These are phyloP conservation scores for Pleurotus eryngii DNA, from an alignment of 768 basidiomycete genomes.

Conservation along the genomic window DNA sequence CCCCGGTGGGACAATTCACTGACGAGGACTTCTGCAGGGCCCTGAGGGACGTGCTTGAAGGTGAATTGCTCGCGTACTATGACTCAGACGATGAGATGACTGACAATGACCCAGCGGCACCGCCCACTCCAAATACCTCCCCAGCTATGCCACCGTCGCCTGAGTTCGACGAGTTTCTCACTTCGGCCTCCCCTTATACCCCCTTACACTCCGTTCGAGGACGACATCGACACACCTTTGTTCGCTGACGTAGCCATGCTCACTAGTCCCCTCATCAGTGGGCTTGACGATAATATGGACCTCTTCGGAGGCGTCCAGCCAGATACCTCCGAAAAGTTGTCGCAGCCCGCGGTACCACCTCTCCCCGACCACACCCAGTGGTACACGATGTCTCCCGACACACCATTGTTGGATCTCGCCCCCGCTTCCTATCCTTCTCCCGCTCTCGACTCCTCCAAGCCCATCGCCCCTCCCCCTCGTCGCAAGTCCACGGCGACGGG, in stretches of 20 bases:
- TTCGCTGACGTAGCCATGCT: conserved; percentile 20
- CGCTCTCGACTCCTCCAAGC: not conserved
- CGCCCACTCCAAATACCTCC: conserved; percentile 13
- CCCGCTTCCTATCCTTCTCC: conserved; percentile 10
- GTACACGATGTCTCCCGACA: conserved; percentile 10
- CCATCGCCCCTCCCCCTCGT: conserved; percentile 18
- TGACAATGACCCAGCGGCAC: not conserved
- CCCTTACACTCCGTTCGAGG: conserved; percentile 30
- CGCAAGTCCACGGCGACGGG: conserved; percentile 49
- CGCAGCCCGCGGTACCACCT: not conserved
- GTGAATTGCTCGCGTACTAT: conserved; percentile 8
- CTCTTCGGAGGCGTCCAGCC: conserved; percentile 23
- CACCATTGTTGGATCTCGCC: conserved; percentile 8
- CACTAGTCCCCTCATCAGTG: conserved; percentile 22
- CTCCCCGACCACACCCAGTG: not conserved
- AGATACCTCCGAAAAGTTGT: conserved; percentile 1
- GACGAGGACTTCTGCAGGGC: conserved; percentile 20
- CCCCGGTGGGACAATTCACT: conserved; percentile 13
- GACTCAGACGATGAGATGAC: not conserved
- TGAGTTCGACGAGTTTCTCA: conserved; percentile 26
- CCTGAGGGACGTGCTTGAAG: conserved; percentile 13
- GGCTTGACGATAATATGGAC: not conserved
- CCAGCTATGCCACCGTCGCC: conserved; percentile 18
- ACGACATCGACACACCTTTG: conserved; percentile 37
- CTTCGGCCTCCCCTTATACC: conserved; percentile 26